A percentile compares a stretch with the other conserved stretches of the same genome.
phyloP scores from a whole-genome alignment of 805 yeast species.

The Candida cerambycidarum region DNA sequence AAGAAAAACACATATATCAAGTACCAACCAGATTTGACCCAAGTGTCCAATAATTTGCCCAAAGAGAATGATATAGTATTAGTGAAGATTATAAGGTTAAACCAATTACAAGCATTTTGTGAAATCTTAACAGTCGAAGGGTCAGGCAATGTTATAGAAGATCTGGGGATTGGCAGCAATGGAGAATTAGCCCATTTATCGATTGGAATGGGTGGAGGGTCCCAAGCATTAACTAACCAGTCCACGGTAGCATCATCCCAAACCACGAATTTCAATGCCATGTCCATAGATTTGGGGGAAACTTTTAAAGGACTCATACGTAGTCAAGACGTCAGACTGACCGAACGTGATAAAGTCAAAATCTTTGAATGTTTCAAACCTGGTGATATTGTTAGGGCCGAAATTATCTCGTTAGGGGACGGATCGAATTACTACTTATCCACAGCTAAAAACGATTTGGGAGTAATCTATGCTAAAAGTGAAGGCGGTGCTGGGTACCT shows the following conservation, averaged over 20 bases:
- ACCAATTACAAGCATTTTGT: conserved; percentile 68
- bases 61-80: conserved; percentile 82
- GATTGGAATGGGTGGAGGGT: conserved; percentile 53
- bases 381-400: conserved; percentile 88
- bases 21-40: conserved; percentile 1
- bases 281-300: conserved; percentile 75
- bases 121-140: conserved; percentile 72
- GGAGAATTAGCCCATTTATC: conserved; percentile 40
- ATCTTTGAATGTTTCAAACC: conserved; percentile 80
- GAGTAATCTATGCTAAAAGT: conserved; percentile 85
- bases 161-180: conserved; percentile 65
- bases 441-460: conserved; percentile 88
- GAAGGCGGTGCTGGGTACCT: conserved; percentile 67
- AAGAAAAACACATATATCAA: conserved; percentile 2
- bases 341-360: conserved; percentile 86
- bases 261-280: conserved; percentile 34
- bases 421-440: conserved; percentile 87
- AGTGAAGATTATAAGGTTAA: conserved; percentile 67
- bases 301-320: conserved; percentile 85
- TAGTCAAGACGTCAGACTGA: conserved; percentile 83
- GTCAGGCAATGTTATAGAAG: conserved; percentile 54
- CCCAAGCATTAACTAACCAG: conserved; percentile 40
- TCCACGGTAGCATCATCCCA: conserved; percentile 40
- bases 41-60: conserved; percentile 58
- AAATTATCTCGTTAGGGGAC: conserved; percentile 86